Percentiles rank a stretch among this genome's conserved stretches.
These are phyloP conservation scores for Candida parachauliodes DNA, from an alignment of 805 yeast species.

Conservation along the genomic window DNA sequence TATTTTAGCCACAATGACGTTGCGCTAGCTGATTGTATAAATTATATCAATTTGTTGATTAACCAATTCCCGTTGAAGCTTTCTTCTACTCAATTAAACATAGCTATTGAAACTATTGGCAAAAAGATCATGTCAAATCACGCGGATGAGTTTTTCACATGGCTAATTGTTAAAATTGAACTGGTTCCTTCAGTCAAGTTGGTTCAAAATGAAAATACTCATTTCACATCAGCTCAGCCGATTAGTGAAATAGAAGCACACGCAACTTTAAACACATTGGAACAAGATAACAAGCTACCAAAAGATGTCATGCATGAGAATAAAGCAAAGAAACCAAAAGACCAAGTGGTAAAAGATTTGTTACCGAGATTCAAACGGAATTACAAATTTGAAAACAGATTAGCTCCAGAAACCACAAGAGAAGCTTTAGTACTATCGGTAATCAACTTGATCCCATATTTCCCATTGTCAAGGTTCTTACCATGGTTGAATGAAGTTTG, in stretches of 20 bases:
- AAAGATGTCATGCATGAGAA: conserved; percentile 25
- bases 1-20: conserved; percentile 28
- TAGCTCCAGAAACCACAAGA: conserved; percentile 38
- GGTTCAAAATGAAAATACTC: not conserved
- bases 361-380: conserved; percentile 7
- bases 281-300: conserved; percentile 14
- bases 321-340: conserved; percentile 32
- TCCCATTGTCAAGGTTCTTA: conserved; percentile 40
- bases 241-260: conserved; percentile 33
- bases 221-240: conserved; percentile 36
- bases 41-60: conserved; percentile 46
- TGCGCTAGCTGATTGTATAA: conserved; percentile 18
- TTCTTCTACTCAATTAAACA: conserved; percentile 51
- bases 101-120: conserved; percentile 57
- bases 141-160: conserved; percentile 38
- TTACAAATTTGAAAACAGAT: conserved; percentile 22
- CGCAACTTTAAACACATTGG: conserved; percentile 29
- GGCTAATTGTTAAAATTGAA: conserved; percentile 17
- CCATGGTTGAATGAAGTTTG: conserved; percentile 48
- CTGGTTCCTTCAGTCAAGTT: conserved; percentile 7
- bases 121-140: conserved; percentile 29
- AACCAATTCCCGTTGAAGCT: conserved; percentile 55
- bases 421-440: conserved; percentile 47
- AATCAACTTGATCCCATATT: conserved; percentile 50
- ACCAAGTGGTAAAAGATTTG: conserved; percentile 10